Evolutionary conservation across 2,329 filamentous ascomycete species (phyloP).

Genomic region (Penicillium oxalicum): DNA sequence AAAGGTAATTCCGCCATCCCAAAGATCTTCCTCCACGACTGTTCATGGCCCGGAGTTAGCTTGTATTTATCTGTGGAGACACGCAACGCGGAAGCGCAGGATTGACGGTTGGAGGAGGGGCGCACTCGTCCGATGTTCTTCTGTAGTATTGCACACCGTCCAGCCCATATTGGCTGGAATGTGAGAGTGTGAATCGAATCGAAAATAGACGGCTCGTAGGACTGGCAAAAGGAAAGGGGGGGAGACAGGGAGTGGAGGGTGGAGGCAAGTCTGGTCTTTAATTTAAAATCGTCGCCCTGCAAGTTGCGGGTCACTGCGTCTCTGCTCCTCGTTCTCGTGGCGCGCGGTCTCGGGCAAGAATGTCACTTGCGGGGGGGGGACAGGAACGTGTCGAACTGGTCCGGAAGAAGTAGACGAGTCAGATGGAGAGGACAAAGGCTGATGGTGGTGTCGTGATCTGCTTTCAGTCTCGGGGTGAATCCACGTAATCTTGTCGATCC

Average conservation of each 20-base stretch:
- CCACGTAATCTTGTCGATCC: slow-evolving; percentile 1
- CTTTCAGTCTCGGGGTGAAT: too few species aligned
- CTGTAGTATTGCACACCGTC: slow-evolving; percentile 48
- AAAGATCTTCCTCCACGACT: slow-evolving; percentile 48
- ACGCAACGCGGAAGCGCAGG: background rate
- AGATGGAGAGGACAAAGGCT: too few species aligned
- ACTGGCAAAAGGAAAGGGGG: slow-evolving; percentile 8
- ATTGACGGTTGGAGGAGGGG: background rate
- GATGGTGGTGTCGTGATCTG: too few species aligned
- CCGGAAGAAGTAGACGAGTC: slow-evolving; percentile 2
- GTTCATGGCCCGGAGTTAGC: slow-evolving; percentile 10
- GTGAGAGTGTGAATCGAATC: slow-evolving; percentile 1
- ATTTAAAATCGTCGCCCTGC: too few species aligned
- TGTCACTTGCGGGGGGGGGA: slow-evolving; percentile 1
- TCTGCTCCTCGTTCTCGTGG: slow-evolving; percentile 19
- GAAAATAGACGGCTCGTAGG: too few species aligned
- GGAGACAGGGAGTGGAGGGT: slow-evolving; percentile 7
- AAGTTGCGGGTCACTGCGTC: slow-evolving; percentile 6
- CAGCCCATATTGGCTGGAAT: slow-evolving; percentile 34
- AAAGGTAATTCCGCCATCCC: slow-evolving; percentile 49
- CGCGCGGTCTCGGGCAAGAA: slow-evolving; percentile 11
- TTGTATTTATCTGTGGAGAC: background rate
- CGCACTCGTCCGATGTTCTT: slow-evolving; percentile 43
- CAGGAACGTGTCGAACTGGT: background rate
- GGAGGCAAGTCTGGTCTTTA: background rate